Evolutionary conservation across 202 grass and related monocot genomes (phyloP), one percentile per base, ranked within the genome.

Genomic region (Zizania palustris): DNA sequence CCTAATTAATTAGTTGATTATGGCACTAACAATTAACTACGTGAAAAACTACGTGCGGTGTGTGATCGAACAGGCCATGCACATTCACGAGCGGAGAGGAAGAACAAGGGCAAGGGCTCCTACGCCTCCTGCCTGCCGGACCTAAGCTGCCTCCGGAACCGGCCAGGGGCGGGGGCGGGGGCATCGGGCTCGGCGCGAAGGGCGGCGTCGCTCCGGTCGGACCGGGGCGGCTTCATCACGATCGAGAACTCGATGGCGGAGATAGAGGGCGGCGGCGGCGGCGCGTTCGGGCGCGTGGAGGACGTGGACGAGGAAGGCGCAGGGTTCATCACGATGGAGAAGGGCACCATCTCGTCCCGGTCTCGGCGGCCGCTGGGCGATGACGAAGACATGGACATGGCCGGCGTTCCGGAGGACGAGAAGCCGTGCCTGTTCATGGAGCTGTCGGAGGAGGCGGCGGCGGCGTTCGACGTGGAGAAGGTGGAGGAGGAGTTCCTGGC

Each of bases 401-500:
- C 60, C 11, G 67, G 62, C 13, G 72, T 35, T 51, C 69, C 67
- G 1, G 85, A 88, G 73, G 87, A 90, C 20, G 91, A 93, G 88
- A 90, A 93, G 83, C 69, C 88, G 2, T 93, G 88, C 65, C 79
- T 93, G 11, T 63, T 88, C 71, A 85, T 88, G 82, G 91, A 93
- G 79, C 85, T 90, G 63, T 73, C 81, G 3, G 83, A 84, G 75
- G 88, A 86, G 36, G 80, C 60, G 66, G 70, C 53, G 28, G 63
- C 64, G 76, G 67, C 74, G 74, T 78, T 88, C 12, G 89, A 92
- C n/a, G 86, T 83, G 60, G 90, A 89, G 18, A 72, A 74, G 67
- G 89, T 97, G 40, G 91, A 94, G 57, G 91, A 93, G n/a, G 94
- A 97, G 86, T 97, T 97, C 70, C 59, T 97, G 63, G 82, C 77